Conservation (phyloP, 371 early-diverging fungal genomes). For the Smittium mucronatum region DNA sequence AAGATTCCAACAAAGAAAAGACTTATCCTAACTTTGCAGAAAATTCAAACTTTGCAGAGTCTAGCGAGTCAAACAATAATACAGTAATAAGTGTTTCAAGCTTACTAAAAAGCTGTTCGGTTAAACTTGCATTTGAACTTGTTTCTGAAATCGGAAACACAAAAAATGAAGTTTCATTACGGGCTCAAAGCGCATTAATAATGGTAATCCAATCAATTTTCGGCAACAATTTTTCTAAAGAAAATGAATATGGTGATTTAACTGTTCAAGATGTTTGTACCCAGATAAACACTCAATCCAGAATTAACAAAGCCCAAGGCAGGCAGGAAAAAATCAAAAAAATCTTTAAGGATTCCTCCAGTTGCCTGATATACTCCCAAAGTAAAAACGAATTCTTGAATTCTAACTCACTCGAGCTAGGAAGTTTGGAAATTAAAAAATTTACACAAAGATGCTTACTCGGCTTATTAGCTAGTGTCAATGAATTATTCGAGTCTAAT, state of each 20-base stretch:
- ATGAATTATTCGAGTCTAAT: constrained; percentile 2
- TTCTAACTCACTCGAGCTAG: background rate
- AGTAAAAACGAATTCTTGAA: background rate
- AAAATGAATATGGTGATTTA: background rate
- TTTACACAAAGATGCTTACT: constrained; percentile 5
- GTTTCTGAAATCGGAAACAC: background rate
- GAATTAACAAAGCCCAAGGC: background rate
- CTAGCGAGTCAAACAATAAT: background rate
- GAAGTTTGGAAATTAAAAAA: background rate
- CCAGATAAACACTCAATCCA: background rate
- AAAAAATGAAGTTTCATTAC: background rate
- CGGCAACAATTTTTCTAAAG: background rate
- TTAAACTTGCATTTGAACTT: background rate
- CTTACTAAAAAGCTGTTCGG: constrained; percentile 10
- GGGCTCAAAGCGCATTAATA: constrained; percentile 6
- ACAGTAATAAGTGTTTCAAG: constrained; percentile 1
- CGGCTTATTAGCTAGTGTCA: background rate
- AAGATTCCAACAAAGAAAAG: background rate
- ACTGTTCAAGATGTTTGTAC: background rate
- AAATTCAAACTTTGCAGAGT: background rate
- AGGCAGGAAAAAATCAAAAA: background rate
- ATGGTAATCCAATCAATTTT: constrained; percentile 7
- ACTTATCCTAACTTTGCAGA: background rate
- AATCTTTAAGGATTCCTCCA: background rate
- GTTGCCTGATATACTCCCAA: background rate